These are phyloP conservation scores for Ajuga chamaepitys DNA, from an alignment of 257 asterid genomes.

Conservation along the genomic window DNA sequence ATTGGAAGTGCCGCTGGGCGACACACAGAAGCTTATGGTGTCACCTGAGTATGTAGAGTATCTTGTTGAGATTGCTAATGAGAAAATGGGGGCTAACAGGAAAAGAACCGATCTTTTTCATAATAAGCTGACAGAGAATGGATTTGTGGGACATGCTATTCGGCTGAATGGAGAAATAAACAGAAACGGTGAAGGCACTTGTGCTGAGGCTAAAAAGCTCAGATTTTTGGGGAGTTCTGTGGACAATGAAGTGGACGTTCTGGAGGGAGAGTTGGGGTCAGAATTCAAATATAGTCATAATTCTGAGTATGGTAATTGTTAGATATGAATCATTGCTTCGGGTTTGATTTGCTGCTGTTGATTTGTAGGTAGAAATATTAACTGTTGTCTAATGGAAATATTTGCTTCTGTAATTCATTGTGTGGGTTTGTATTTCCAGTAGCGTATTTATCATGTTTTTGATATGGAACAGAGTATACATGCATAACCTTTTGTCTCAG, in stretches of 20 bases:
- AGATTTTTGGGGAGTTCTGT: constrained; percentile 22
- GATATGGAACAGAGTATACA: not conserved
- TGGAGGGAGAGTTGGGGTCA: constrained; percentile 22
- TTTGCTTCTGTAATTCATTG: not conserved
- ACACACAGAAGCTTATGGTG: constrained; percentile 50
- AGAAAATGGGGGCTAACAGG: constrained; percentile 76
- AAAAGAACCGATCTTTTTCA: constrained; percentile 55
- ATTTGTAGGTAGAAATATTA: not conserved
- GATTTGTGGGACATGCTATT: constrained; percentile 27
- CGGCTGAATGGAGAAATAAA: constrained; percentile 12
- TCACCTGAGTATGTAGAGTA: constrained; percentile 59
- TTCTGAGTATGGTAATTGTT: constrained; percentile 37
- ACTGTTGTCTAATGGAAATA: not conserved
- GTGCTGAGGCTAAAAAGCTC: constrained; percentile 7
- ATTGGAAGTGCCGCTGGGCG: constrained; percentile 86
- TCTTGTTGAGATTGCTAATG: constrained; percentile 71
- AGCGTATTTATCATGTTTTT: not conserved
- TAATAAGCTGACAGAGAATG: constrained; percentile 40
- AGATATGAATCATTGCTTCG: not conserved
- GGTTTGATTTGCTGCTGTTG: constrained; percentile 6
- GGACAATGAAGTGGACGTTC: constrained; percentile 21
- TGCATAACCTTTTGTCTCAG: not conserved
- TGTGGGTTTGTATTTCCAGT: not conserved
- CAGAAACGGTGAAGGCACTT: constrained; percentile 21
- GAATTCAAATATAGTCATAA: constrained; percentile 23